Evolutionary conservation across 345 rosid species (phyloP).

Genomic region (Lepidium sativum): DNA sequence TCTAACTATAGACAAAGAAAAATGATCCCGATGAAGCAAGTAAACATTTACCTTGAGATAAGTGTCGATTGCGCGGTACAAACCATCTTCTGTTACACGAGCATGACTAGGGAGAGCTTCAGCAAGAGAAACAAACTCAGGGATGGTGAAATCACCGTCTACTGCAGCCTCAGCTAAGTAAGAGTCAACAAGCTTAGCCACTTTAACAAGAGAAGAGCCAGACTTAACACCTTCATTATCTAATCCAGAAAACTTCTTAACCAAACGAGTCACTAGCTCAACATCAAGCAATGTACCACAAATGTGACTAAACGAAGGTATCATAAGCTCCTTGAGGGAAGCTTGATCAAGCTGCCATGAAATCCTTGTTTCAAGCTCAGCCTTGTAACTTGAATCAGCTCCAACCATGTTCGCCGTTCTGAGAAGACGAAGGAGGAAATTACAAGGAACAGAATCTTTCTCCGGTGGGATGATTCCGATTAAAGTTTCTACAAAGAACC

Average conservation of each 20-base stretch:
- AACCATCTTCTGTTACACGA: conserved; percentile 58
- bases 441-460: conserved; percentile 69
- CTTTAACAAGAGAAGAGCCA: conserved; percentile 51
- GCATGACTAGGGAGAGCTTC: conserved; percentile 65
- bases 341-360: conserved; percentile 88
- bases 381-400: conserved; percentile 40
- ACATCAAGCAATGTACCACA: conserved; percentile 68
- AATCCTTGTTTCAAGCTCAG: conserved; percentile 64
- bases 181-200: conserved; percentile 68
- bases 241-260: conserved; percentile 46
- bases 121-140: conserved; percentile 51
- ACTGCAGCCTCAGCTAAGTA: conserved; percentile 71
- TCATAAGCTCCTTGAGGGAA: conserved; percentile 74
- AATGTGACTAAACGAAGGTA: conserved; percentile 86
- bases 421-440: conserved; percentile 77
- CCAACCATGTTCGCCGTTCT: conserved; percentile 73
- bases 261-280: conserved; percentile 62
- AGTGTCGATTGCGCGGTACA: conserved; percentile 83
- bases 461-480: conserved; percentile 82
- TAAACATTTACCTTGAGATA: conserved; percentile 57
- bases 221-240: conserved; percentile 34
- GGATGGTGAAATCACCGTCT: conserved; percentile 45
- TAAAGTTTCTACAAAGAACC: conserved; percentile 66
- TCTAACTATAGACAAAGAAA: no score
- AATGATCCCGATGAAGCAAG: no score